Percentiles rank a stretch among this genome's conserved stretches.
These are phyloP conservation scores for Cylindrodendrum hubeiense DNA, from an alignment of 2,329 filamentous ascomycete species.

Conservation along the genomic window DNA sequence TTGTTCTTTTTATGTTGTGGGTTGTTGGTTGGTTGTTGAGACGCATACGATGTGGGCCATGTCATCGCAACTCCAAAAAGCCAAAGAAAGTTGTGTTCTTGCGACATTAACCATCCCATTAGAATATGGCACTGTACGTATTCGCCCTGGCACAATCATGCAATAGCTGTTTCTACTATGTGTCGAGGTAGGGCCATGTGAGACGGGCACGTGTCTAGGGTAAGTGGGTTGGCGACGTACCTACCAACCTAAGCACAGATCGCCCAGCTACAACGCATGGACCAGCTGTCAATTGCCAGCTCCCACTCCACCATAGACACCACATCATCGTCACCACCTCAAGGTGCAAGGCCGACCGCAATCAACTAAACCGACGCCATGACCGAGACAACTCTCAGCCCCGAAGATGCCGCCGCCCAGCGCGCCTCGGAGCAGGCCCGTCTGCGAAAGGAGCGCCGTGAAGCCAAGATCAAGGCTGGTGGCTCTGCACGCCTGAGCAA, in stretches of 20 bases:
- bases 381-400: conserved; percentile 53
- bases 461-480: conserved; percentile 82
- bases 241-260: not conserved
- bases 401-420: conserved; percentile 61
- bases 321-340: conserved; percentile 20
- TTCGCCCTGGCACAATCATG: no score
- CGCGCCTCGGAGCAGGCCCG: conserved; percentile 75
- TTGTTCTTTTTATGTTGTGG: no score
- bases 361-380: conserved; percentile 44
- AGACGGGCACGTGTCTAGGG: conserved; percentile 4
- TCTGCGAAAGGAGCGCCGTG: conserved; percentile 81
- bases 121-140: no score
- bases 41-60: no score
- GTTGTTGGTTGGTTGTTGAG: no score
- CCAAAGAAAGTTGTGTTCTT: no score
- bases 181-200: not conserved
- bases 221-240: not conserved
- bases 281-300: conserved; percentile 23
- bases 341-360: conserved; percentile 3
- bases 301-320: conserved; percentile 6
- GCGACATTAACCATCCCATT: no score
- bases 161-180: conserved; percentile 7
- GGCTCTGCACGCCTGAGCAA: conserved; percentile 78
- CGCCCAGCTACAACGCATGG: not conserved
- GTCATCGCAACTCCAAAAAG: no score